These are phyloP conservation scores for Wickerhamiella kazuoi DNA, from an alignment of 805 yeast species.

Conservation along the genomic window DNA sequence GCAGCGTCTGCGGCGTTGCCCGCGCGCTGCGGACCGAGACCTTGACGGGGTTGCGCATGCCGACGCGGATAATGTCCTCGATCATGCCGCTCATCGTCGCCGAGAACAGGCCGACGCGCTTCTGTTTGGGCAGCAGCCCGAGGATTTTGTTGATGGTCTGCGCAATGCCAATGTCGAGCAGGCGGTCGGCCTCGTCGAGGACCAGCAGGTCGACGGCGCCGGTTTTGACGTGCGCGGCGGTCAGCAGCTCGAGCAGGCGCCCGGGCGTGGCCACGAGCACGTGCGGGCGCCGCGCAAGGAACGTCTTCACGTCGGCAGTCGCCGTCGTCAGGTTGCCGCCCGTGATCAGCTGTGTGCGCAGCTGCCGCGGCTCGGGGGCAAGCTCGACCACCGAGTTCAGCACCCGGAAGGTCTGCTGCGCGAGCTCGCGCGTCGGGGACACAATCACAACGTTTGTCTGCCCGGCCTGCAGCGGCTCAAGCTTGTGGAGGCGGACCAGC, in stretches of 20 bases:
- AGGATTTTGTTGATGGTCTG: constrained; percentile 52
- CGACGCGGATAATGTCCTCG: constrained; percentile 60
- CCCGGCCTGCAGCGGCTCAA: constrained; percentile 28
- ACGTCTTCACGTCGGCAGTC: constrained; percentile 46
- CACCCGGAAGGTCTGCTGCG: constrained; percentile 42
- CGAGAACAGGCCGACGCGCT: constrained; percentile 84
- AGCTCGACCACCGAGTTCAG: constrained; percentile 39
- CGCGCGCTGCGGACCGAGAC: constrained; percentile 41
- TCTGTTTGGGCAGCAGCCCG: constrained; percentile 63
- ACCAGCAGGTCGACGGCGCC: constrained; percentile 53
- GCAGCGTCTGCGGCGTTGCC: constrained; percentile 43
- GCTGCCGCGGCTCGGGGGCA: constrained; percentile 14
- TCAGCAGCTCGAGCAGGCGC: constrained; percentile 54
- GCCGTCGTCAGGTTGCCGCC: constrained; percentile 28
- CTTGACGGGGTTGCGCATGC: constrained; percentile 84
- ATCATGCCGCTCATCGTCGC: constrained; percentile 85
- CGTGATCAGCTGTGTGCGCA: constrained; percentile 22
- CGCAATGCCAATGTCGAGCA: constrained; percentile 61
- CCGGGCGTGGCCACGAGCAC: constrained; percentile 89
- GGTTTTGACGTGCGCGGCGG: constrained; percentile 38
- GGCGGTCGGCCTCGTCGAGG: constrained; percentile 84
- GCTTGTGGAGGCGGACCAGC: constrained; percentile 17
- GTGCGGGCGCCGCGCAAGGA: constrained; percentile 41
- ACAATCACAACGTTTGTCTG: constrained; percentile 55
- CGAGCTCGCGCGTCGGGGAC: constrained; percentile 48